These are phyloP conservation scores for Fusarium gaditjirri DNA, from an alignment of 2,329 filamentous ascomycete species.

Conservation along the genomic window DNA sequence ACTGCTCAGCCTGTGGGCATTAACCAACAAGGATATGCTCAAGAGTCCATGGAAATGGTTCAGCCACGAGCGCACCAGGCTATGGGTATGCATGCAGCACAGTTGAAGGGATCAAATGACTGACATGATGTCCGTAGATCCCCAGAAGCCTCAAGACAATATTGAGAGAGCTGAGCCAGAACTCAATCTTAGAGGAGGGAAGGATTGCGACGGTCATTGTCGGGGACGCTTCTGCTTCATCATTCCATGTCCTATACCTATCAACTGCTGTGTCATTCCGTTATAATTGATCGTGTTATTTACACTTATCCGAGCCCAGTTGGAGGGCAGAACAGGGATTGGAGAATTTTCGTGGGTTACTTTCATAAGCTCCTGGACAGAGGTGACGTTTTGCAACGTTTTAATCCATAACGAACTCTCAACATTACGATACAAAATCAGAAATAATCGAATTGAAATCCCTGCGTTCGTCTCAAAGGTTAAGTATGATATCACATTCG, in stretches of 20 bases:
- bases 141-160: conserved; percentile 28
- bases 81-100: neutral
- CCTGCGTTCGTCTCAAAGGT: no score
- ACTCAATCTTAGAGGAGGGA: conserved; percentile 44
- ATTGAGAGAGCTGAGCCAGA: conserved; percentile 19
- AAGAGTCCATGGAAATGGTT: neutral
- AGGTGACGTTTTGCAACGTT: no score
- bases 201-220: conserved; percentile 40
- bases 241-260: conserved; percentile 52
- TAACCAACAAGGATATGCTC: rapidly evolving
- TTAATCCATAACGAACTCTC: no score
- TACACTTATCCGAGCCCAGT: no score
- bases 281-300: neutral
- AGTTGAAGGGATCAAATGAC: neutral
- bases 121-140: conserved; percentile 6
- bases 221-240: conserved; percentile 53
- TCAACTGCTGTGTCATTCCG: conserved; percentile 49
- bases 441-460: no score
- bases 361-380: no score
- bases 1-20: neutral
- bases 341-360: no score
- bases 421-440: no score
- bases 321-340: no score
- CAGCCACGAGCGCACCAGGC: neutral
- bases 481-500: no score